phyloP scores from a whole-genome alignment of 2,329 filamentous ascomycete genomes.

The Elsinoe australis region DNA sequence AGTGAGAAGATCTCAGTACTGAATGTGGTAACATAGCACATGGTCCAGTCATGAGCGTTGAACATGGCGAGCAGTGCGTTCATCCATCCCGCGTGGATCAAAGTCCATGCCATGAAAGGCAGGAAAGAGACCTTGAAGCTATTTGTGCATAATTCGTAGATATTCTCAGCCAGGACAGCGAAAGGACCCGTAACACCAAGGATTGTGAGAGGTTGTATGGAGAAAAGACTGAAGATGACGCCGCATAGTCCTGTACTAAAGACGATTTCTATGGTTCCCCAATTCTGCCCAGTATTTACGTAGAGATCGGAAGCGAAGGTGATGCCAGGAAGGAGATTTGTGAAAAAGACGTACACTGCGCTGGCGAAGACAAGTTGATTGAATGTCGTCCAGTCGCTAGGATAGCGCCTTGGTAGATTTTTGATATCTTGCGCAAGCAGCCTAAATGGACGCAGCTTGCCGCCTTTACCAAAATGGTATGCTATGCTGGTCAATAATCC shows the following conservation, averaged over 20 bases:
- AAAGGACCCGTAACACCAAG: slow-evolving; percentile 60
- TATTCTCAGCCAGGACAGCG: slow-evolving; percentile 59
- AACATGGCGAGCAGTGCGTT: slow-evolving; percentile 56
- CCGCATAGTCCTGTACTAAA: slow-evolving; percentile 59
- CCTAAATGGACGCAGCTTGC: slow-evolving; percentile 27
- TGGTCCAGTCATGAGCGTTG: slow-evolving; percentile 63
- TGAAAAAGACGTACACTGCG: slow-evolving; percentile 60
- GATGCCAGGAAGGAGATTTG: slow-evolving; percentile 58
- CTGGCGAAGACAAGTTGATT: slow-evolving; percentile 58
- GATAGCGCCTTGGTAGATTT: slow-evolving; percentile 28
- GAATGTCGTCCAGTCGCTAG: slow-evolving; percentile 41
- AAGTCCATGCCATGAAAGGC: slow-evolving; percentile 60
- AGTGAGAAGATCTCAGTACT: slow-evolving; percentile 60
- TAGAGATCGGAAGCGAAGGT: slow-evolving; percentile 61
- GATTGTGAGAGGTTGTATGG: slow-evolving; percentile 57
- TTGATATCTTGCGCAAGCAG: slow-evolving; percentile 28
- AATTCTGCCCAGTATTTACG: slow-evolving; percentile 53
- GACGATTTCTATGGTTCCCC: slow-evolving; percentile 61
- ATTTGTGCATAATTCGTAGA: slow-evolving; percentile 51
- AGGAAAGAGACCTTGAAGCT: slow-evolving; percentile 54
- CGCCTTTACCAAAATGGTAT: slow-evolving; percentile 8
- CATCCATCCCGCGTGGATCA: slow-evolving; percentile 60
- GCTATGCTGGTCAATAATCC: neutral
- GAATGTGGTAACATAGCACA: slow-evolving; percentile 62
- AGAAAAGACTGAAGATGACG: slow-evolving; percentile 53